Evolutionary conservation across 306 rosid species (phyloP).

Genomic region (Hippophae tibetana): DNA sequence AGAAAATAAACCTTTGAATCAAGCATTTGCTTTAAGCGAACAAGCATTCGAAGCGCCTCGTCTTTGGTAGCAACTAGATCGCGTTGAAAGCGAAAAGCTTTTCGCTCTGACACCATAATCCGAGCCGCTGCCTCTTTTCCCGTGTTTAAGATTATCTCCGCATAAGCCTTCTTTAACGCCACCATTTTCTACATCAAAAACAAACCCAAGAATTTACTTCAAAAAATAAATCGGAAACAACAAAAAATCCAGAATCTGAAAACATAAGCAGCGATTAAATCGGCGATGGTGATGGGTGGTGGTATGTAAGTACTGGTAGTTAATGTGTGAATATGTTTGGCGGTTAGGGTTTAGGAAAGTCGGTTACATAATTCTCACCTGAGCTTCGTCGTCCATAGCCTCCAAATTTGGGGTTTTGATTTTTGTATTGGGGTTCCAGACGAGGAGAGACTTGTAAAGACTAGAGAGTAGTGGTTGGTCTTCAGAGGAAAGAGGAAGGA

Average conservation of each 20-base stretch:
- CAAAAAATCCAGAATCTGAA: no score
- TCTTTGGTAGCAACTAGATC: constrained; percentile 43
- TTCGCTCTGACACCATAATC: constrained; percentile 54
- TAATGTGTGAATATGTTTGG: constrained; percentile 4
- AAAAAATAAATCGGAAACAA: background rate
- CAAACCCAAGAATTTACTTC: background rate
- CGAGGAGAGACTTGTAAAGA: no score
- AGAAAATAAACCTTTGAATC: constrained; percentile 48
- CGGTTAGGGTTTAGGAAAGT: background rate
- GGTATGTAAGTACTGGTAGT: no score
- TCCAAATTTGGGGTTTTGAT: background rate
- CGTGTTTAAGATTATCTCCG: constrained; percentile 65
- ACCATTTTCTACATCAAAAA: constrained; percentile 37
- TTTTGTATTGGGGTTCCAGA: no score
- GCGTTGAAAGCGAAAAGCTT: constrained; percentile 32
- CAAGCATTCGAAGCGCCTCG: constrained; percentile 53
- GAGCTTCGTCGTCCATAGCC: constrained; percentile 35
- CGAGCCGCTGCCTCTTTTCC: constrained; percentile 72
- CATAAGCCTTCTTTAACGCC: constrained; percentile 74
- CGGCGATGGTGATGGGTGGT: constrained; percentile 7
- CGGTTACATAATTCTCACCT: constrained; percentile 24
- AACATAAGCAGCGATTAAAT: background rate
- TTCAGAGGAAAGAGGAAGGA: no score
- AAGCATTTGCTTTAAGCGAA: constrained; percentile 49
- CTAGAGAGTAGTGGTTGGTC: no score